These are phyloP conservation scores for Cryptococcus jaspeensis DNA, from an alignment of 1,284 basidiomycete genomes.

Conservation along the genomic window DNA sequence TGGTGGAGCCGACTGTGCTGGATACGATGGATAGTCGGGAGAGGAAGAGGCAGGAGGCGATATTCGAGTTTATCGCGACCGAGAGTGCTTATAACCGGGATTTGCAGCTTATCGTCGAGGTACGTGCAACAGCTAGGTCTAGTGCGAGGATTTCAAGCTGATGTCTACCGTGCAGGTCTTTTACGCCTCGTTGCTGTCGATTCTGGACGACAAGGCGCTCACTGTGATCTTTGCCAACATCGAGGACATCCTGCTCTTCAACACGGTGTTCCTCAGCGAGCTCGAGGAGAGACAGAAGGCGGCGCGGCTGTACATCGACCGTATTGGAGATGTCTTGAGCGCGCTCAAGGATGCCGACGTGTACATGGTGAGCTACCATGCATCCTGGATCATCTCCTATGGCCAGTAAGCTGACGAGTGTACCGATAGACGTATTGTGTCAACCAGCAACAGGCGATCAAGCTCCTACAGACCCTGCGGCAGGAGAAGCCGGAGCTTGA, in stretches of 20 bases:
- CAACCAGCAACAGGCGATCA: constrained; percentile 78
- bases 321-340: constrained; percentile 79
- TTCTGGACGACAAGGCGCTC: constrained; percentile 74
- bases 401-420: neutral
- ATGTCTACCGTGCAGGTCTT: constrained; percentile 60
- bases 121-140: constrained; percentile 39
- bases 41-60: constrained; percentile 80
- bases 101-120: constrained; percentile 84
- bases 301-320: constrained; percentile 83
- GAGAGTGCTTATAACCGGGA: constrained; percentile 85
- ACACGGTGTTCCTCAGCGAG: constrained; percentile 80
- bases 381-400: neutral
- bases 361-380: constrained; percentile 63
- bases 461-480: constrained; percentile 72
- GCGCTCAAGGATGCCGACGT: constrained; percentile 70
- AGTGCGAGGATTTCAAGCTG: neutral
- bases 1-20: constrained; percentile 78
- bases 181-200: constrained; percentile 70
- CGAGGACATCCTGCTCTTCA: constrained; percentile 82
- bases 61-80: constrained; percentile 88
- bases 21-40: constrained; percentile 73
- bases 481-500: constrained; percentile 66
- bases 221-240: constrained; percentile 88
- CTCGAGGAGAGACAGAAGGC: constrained; percentile 88
- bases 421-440: constrained; percentile 78